These are phyloP conservation scores for Emydomyces testavorans DNA, from an alignment of 2,329 filamentous ascomycete species.

Conservation along the genomic window DNA sequence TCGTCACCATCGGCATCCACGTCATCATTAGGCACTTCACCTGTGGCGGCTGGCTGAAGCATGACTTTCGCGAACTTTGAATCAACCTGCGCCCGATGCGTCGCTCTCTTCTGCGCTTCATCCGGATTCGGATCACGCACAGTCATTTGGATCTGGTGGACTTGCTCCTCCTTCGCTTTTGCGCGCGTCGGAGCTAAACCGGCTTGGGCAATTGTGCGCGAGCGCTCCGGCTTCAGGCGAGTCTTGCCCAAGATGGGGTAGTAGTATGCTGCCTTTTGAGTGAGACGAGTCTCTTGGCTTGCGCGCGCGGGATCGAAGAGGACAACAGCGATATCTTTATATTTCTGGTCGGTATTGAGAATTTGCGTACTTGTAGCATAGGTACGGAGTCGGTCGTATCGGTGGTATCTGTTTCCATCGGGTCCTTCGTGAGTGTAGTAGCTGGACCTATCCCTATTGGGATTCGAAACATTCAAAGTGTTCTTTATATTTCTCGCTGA, in stretches of 20 bases:
- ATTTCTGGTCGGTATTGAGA: conserved; percentile 41
- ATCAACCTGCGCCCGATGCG: conserved; percentile 38
- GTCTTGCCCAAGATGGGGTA: conserved; percentile 49
- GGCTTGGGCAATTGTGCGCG: conserved; percentile 34
- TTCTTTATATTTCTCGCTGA: conserved; percentile 43
- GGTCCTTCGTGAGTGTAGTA: conserved; percentile 38
- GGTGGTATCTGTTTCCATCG: conserved; percentile 40
- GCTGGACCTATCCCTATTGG: conserved; percentile 42
- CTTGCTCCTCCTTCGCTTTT: conserved; percentile 37
- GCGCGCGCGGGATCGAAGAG: conserved; percentile 42
- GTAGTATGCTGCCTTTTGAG: conserved; percentile 48
- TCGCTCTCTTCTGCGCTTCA: conserved; percentile 39
- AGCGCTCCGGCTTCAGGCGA: conserved; percentile 42
- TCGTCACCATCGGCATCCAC: conserved; percentile 18
- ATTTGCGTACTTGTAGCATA: conserved; percentile 49
- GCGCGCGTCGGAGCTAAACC: conserved; percentile 31
- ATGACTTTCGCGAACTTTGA: conserved; percentile 31
- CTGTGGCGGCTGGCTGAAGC: conserved; percentile 25
- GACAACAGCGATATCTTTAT: conserved; percentile 47
- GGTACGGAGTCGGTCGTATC: conserved; percentile 47
- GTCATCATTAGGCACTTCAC: conserved; percentile 18
- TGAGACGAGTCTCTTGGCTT: conserved; percentile 20
- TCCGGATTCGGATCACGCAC: conserved; percentile 41
- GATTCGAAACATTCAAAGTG: conserved; percentile 44
- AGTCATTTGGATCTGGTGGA: conserved; percentile 43